Evolutionary conservation across 2,329 filamentous ascomycete genomes (phyloP), one percentile per base, ranked within the genome.

Genomic region (Phaeophleospora eucalypticola): DNA sequence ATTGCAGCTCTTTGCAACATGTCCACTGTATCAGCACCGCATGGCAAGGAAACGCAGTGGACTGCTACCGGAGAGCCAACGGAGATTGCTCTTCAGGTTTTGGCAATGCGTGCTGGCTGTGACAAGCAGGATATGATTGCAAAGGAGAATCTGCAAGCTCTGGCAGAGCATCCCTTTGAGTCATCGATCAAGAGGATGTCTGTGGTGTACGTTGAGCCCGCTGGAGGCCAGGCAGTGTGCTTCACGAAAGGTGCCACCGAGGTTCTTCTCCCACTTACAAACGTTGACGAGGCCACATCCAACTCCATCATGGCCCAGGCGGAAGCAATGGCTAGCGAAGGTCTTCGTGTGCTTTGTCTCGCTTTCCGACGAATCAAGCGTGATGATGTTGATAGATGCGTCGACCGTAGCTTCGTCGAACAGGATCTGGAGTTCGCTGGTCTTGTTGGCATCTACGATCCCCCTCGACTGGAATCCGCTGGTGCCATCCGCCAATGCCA

Each of bases 71-170:
- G 82, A 18, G 82, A 85, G 53, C 81, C 81, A 0, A 87, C 83
- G 0, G 84, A 87, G 56, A 85, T 87, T 49, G 84, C 84, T 1
- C 82, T 87, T 21, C 83, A 87, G 55, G 83, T 87, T 0, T 84
- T 87, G 62, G 82, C 82, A 4, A 79, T 77, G 45, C 79, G 84
- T 8, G 86, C 86, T 58, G 53, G 43, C 2, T 58, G 56, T 36
- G 54, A 57, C 19, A 64, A 59, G 45, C 33, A 51, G 14, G 38
- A 46, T 14, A 36, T 33, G 2, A 46, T 41, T 9, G 18, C 37
- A 18, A 16, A 37, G 12, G 37, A 41, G 17, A 40, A 47, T 12
- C 33, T 52, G 16, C 43, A 29, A 18, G 47, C 60, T 2, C 41
- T 59, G 2, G 56, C 60, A 3, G 62, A 65, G 44, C 63, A 65